These are phyloP conservation scores for Lactifluus hygrophoroides DNA, from an alignment of 768 basidiomycete species.

Conservation along the genomic window DNA sequence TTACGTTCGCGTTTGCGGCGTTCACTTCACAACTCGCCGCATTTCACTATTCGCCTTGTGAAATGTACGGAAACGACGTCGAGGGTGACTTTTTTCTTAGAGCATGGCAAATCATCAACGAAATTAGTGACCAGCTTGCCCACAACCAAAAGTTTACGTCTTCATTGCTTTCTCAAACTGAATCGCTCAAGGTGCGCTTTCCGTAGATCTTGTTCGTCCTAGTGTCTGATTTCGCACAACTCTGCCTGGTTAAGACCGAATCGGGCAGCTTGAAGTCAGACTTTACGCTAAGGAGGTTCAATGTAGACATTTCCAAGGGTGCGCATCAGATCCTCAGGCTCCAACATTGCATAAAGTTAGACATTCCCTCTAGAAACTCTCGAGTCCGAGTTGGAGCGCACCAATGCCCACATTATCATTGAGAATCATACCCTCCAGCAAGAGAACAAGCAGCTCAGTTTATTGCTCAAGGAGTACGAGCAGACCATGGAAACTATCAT, in stretches of 20 bases:
- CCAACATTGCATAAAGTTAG: background rate
- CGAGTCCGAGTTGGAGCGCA: slow-evolving; percentile 85
- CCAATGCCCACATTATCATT: slow-evolving; percentile 81
- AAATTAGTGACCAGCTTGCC: slow-evolving; percentile 36
- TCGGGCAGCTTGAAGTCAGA: slow-evolving; percentile 29
- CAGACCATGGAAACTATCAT: slow-evolving; percentile 92
- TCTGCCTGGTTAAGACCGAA: slow-evolving; percentile 11
- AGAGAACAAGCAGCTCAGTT: slow-evolving; percentile 90
- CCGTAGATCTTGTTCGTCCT: background rate
- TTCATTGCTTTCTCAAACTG: slow-evolving; percentile 35
- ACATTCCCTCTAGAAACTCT: slow-evolving; percentile 60
- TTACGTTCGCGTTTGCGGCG: background rate
- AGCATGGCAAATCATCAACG: slow-evolving; percentile 24
- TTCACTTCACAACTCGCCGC: background rate
- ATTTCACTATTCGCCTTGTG: background rate
- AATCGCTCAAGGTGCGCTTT: slow-evolving; percentile 34
- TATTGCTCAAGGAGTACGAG: slow-evolving; percentile 91
- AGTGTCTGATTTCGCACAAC: background rate
- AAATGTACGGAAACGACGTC: slow-evolving; percentile 17
- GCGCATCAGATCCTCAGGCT: background rate
- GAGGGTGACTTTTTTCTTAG: slow-evolving; percentile 13
- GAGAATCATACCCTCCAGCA: slow-evolving; percentile 90
- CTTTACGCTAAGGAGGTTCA: slow-evolving; percentile 35
- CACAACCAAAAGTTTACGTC: slow-evolving; percentile 36
- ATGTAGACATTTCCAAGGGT: slow-evolving; percentile 38